Percentiles rank a stretch among this genome's conserved stretches.
Evolutionary conservation across 2,329 filamentous ascomycete genomes (phyloP).

Genomic region (Parastagonospora nodorum): DNA sequence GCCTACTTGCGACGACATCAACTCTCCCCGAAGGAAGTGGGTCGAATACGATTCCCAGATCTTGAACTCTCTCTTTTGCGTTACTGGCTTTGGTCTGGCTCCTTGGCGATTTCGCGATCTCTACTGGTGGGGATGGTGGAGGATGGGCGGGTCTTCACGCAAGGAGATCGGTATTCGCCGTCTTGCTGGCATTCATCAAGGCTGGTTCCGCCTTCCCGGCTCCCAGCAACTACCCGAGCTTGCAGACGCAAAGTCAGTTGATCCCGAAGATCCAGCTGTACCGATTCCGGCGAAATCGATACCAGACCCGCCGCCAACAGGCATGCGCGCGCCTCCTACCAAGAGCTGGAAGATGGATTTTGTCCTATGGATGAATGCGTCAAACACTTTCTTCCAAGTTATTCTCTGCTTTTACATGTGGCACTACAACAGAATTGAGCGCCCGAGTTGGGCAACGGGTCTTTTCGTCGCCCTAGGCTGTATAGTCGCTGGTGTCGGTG

Average conservation of each 20-base stretch:
- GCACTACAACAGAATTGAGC: conserved; percentile 71
- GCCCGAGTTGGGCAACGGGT: conserved; percentile 81
- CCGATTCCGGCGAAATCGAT: conserved; percentile 69
- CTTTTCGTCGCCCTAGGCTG: conserved; percentile 78
- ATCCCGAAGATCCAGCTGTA: conserved; percentile 54
- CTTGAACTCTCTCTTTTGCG: conserved; percentile 81
- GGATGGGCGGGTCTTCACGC: conserved; percentile 57
- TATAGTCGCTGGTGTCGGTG: conserved; percentile 69
- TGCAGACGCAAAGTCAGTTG: conserved; percentile 26
- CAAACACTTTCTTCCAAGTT: conserved; percentile 78
- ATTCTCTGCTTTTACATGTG: conserved; percentile 82
- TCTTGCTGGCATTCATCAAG: conserved; percentile 74
- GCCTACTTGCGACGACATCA: conserved; percentile 71
- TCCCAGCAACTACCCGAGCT: conserved; percentile 60
- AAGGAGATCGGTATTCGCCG: conserved; percentile 62
- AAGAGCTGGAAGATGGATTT: conserved; percentile 77
- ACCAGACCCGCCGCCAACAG: conserved; percentile 72
- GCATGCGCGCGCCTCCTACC: conserved; percentile 69
- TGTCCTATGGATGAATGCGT: conserved; percentile 77
- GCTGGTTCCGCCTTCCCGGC: conserved; percentile 75
- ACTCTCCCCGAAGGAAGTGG: conserved; percentile 80
- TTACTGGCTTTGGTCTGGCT: conserved; percentile 81
- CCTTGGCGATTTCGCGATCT: conserved; percentile 85
- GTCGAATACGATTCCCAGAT: conserved; percentile 86
- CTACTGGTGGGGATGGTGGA: conserved; percentile 70